A percentile compares a stretch with the other conserved stretches of the same genome.
These are phyloP conservation scores for Marvania coccoides DNA, from an alignment of 139 green algal genomes.

Conservation along the genomic window DNA sequence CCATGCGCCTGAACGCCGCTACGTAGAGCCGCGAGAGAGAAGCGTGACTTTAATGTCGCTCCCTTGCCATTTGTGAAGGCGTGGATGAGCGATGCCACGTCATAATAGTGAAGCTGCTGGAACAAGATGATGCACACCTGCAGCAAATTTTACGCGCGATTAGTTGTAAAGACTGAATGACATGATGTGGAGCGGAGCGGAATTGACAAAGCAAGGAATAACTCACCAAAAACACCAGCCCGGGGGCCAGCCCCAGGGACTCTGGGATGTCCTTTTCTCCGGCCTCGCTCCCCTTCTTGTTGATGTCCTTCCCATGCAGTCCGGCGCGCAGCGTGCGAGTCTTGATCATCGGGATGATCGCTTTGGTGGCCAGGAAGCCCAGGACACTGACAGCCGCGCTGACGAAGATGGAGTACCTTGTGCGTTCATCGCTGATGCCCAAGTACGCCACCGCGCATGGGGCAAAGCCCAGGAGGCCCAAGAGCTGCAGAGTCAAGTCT, in stretches of 20 bases:
- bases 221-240: conserved; percentile 76
- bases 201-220: not conserved
- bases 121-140: conserved; percentile 81
- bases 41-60: not conserved
- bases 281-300: conserved; percentile 70
- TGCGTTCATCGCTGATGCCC: conserved; percentile 2
- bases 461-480: not conserved
- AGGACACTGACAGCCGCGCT: conserved; percentile 34
- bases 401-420: conserved; percentile 7
- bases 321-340: conserved; percentile 28
- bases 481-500: not conserved
- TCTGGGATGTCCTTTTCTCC: conserved; percentile 82
- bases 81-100: conserved; percentile 46
- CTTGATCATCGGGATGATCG: conserved; percentile 57
- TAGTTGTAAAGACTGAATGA: not conserved
- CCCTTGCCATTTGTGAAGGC: conserved; percentile 17
- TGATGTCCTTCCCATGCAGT: conserved; percentile 85
- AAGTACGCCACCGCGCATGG: not conserved
- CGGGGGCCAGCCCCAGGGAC: conserved; percentile 75
- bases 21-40: not conserved
- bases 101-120: conserved; percentile 83
- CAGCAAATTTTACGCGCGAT: not conserved
- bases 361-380: conserved; percentile 57
- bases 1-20: not conserved
- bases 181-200: not conserved